phyloP scores from a whole-genome alignment of 768 basidiomycete species.

The Cystoderma amianthinum region DNA sequence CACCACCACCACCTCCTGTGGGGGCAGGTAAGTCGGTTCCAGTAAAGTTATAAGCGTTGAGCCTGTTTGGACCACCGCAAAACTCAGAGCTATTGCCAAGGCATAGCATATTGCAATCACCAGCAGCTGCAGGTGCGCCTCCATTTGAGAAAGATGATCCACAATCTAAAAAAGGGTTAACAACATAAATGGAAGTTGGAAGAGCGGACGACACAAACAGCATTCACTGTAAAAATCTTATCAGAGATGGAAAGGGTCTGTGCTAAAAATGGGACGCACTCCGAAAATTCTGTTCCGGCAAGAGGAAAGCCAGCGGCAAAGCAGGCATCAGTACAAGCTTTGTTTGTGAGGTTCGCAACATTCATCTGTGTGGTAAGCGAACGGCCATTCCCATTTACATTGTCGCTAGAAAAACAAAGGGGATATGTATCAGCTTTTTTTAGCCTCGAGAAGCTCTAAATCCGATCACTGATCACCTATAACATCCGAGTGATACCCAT shows the following conservation, averaged over 20 bases:
- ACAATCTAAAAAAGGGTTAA: slow-evolving; percentile 34
- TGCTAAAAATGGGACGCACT: slow-evolving; percentile 14
- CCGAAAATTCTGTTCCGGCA: slow-evolving; percentile 32
- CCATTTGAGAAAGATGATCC: slow-evolving; percentile 36
- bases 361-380: slow-evolving; percentile 27
- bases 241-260: slow-evolving; percentile 13
- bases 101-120: slow-evolving; percentile 64
- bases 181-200: slow-evolving; percentile 1
- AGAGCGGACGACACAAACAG: slow-evolving; percentile 34
- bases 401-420: slow-evolving; percentile 25
- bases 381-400: slow-evolving; percentile 32
- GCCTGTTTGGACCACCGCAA: slow-evolving; percentile 66
- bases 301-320: slow-evolving; percentile 39
- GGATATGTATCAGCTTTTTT: too few relatives aligned
- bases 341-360: slow-evolving; percentile 42
- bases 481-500: slow-evolving; percentile 74
- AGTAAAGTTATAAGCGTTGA: slow-evolving; percentile 68
- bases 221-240: slow-evolving; percentile 40
- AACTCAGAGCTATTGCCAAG: slow-evolving; percentile 55
- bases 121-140: slow-evolving; percentile 35
- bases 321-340: slow-evolving; percentile 55
- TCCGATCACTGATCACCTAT: slow-evolving; percentile 35
- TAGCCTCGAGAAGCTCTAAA: slow-evolving; percentile 16
- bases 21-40: slow-evolving; percentile 42
- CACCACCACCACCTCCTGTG: slow-evolving; percentile 24